Conservation (phyloP, 306 rosid species). For the Quercus bicolor region DNA sequence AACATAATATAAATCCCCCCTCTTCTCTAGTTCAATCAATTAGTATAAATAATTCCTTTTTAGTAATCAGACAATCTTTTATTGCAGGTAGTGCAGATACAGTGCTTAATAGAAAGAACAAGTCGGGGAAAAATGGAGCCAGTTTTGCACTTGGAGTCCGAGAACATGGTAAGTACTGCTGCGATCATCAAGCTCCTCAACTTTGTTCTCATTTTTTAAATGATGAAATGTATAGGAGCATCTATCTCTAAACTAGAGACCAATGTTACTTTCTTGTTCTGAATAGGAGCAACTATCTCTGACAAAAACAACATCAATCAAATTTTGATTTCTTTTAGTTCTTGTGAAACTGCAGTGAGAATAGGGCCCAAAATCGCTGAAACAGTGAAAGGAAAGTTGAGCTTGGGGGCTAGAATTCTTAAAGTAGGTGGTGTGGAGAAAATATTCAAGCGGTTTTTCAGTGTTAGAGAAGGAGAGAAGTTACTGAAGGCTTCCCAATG, state of each 20-base stretch:
- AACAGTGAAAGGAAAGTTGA: constrained; percentile 65
- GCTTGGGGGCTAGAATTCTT: constrained; percentile 65
- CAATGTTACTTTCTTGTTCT: too few relatives aligned
- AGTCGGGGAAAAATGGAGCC: constrained; percentile 18
- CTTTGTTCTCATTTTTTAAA: background rate
- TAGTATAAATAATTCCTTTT: background rate
- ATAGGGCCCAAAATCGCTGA: constrained; percentile 55
- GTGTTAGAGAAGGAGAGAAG: constrained; percentile 55
- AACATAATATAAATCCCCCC: constrained; percentile 32
- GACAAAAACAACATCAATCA: background rate
- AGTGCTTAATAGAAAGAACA: constrained; percentile 28
- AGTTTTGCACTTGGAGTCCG: constrained; percentile 37
- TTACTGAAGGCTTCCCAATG: constrained; percentile 63
- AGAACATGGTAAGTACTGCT: constrained; percentile 34
- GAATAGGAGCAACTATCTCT: background rate
- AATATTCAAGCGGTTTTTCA: constrained; percentile 50
- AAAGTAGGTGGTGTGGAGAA: constrained; percentile 63
- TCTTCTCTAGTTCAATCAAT: background rate
- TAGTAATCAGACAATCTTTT: background rate
- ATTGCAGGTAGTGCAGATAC: constrained; percentile 32
- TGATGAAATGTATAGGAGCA: too few relatives aligned
- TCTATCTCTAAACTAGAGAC: too few relatives aligned
- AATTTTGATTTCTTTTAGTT: constrained; percentile 3
- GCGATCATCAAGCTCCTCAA: too few relatives aligned
- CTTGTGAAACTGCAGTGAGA: constrained; percentile 41